Evolutionary conservation across 371 early-diverging fungal genomes (phyloP), one percentile per base, ranked within the genome.

Genomic region (Hamiltosporidium magnivora): DNA sequence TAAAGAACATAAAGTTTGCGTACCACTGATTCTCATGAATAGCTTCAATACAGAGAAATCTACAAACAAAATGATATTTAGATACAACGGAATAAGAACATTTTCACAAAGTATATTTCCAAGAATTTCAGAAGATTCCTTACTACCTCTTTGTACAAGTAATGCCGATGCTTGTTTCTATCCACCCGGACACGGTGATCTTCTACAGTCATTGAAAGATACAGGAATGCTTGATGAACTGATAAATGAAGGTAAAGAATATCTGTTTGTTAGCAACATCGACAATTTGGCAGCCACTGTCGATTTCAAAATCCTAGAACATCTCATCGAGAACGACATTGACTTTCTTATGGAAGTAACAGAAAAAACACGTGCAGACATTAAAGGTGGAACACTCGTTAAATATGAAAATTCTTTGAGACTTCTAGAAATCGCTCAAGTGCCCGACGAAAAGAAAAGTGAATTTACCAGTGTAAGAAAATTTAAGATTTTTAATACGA

Each of bases 401-500:
- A 92, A 96, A 69, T 94, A 96, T 80, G 90, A 94, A 61, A 94
- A 91, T 38, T 84, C 84, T 54, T 87, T 96, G 67, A 88, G 92
- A 54, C 86, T 98, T 44, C 85, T 96, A 53, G 99, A 98, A 84
- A 93, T 98, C 76, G 99, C 99, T 25, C 95, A 96, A 80, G 99
- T 98, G 3, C 95, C 99, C n/a, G 80, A 85, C 55, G 89, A 90
- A 70, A 89, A 93, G 73, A 89, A 93, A 66, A 68, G 79, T 72
- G 98, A 98, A 74, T 98, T 98, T 84, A 96, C 95, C 79, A 90
- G 91, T 67, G 87, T 98, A 80, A 92, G 93, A 79, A 96, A 96
- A 84, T 98, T 96, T 85, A 92, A 93, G 86, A 96, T 98, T 75
- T 96, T 98, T 86, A 98, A 98, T 86, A 98, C 99, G 68, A 98